Evolutionary conservation across 2,329 filamentous ascomycete genomes (phyloP), one percentile per base, ranked within the genome.

Genomic region (Acephala macrosclerotiorum): DNA sequence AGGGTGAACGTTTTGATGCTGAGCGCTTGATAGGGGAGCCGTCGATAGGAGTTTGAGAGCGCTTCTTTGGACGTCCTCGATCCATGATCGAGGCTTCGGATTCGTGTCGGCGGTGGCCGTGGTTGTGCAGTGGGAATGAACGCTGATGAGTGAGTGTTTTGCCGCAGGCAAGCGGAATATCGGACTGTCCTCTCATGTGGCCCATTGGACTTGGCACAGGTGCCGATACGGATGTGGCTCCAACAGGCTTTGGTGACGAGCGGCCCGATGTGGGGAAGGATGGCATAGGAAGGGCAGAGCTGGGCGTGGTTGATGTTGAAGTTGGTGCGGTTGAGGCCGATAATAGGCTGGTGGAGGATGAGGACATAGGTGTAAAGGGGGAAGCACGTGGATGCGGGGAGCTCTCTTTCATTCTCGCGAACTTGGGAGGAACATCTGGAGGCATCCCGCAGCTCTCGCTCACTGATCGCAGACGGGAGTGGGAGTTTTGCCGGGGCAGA

Each of bases 41-140:
- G 26, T 86, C 84, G 14, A 58, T 38, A 36, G 65, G 40, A 11
- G 74, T 74, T 33, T 53, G 49, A 12, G 49, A 53, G 61, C 85
- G 80, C 76, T 86, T 89, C 64, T 84, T 82, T 0, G 87, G 85
- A n/a, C 87, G 82, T 5, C 87, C 87, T 51, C 87, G 80, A 65
- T 90, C 86, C 82, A 87, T 86, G 55, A 88, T 85, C 66, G 81
- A 84, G 1, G 84, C 81, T 63, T 89, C 87, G 0, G 87, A 89
- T 58, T 82, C 82, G 22, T 83, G 82, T 58, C 87, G 80, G 60
- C 81, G 80, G 71, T 89, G 86, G 3, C 79, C 74, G 2, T 72
- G 49, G 61, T 56, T 36, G 35, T 63, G 49, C 2, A 65, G 33
- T 11, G 45, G 57, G 47, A 61, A 38, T n/a, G 60, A 53, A 36